Conservation (phyloP, 768 basidiomycete genomes). For the Psilocybe subaeruginosa region DNA sequence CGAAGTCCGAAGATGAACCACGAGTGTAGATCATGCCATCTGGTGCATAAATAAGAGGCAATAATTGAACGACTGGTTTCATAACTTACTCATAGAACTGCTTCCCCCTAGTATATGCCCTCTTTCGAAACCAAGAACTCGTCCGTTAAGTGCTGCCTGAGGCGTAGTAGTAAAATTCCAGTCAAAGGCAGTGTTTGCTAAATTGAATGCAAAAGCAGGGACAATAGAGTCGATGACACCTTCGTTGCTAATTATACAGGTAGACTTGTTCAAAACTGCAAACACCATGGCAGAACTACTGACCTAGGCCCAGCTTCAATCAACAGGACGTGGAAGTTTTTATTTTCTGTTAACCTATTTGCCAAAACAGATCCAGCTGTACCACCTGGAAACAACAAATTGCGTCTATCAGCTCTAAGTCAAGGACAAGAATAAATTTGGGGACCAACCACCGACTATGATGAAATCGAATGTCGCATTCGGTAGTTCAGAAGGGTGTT, state of each 20-base stretch:
- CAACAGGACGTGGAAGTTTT: conserved; percentile 46
- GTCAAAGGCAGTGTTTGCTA: conserved; percentile 14
- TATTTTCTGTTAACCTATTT: conserved; percentile 53
- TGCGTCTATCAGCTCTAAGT: background rate
- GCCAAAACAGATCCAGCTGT: conserved; percentile 63
- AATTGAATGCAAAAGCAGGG: conserved; percentile 13
- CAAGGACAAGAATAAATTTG: background rate
- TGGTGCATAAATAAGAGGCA: conserved; percentile 2
- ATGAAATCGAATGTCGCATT: conserved; percentile 20
- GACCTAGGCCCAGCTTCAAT: conserved; percentile 62
- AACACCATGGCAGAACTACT: background rate
- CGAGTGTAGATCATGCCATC: conserved; percentile 33
- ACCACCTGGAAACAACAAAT: conserved; percentile 33
- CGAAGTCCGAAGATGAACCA: conserved; percentile 47
- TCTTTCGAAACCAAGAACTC: conserved; percentile 21
- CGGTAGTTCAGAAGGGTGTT: background rate
- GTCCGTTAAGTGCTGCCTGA: conserved; percentile 26
- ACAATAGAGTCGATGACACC: conserved; percentile 21
- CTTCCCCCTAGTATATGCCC: conserved; percentile 33
- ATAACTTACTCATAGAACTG: conserved; percentile 23
- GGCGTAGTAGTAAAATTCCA: conserved; percentile 31
- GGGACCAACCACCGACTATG: conserved; percentile 21
- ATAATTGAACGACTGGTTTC: conserved; percentile 10
- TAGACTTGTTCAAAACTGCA: background rate
- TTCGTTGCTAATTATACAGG: conserved; percentile 3